Conservation (phyloP, 1,284 basidiomycete species). For the Cryptococcus floricola region DNA sequence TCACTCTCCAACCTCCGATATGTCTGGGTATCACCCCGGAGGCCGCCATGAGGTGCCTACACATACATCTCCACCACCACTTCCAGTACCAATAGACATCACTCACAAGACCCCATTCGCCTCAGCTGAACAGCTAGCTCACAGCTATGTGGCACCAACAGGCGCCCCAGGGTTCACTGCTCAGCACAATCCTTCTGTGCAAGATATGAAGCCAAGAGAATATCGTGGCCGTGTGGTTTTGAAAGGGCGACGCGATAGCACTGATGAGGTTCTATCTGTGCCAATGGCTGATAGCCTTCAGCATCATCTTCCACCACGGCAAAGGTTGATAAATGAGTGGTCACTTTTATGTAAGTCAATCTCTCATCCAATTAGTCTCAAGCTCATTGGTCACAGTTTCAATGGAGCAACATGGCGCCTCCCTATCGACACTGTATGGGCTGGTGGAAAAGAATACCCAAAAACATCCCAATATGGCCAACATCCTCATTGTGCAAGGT, state of each 20-base stretch:
- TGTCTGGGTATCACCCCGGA: neutral
- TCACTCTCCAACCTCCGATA: conserved; percentile 9
- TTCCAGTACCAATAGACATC: conserved; percentile 36
- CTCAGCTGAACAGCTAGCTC: conserved; percentile 23
- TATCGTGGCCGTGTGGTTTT: conserved; percentile 39
- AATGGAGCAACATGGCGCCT: conserved; percentile 92
- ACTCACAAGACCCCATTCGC: conserved; percentile 45
- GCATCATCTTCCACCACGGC: conserved; percentile 69
- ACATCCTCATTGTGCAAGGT: conserved; percentile 62
- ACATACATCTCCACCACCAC: conserved; percentile 1
- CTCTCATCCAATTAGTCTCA: neutral
- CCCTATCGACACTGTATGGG: conserved; percentile 78
- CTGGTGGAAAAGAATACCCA: conserved; percentile 53
- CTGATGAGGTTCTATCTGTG: conserved; percentile 56
- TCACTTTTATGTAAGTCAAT: conserved; percentile 63
- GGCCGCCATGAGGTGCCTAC: neutral
- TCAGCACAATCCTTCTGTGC: conserved; percentile 46
- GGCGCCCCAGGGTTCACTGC: conserved; percentile 70
- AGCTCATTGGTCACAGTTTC: conserved; percentile 52
- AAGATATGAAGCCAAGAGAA: neutral
- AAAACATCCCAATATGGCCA: conserved; percentile 49
- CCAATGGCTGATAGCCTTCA: conserved; percentile 65
- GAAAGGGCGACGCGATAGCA: conserved; percentile 56
- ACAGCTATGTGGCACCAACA: conserved; percentile 58
- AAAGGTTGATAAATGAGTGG: conserved; percentile 76